phyloP scores from a whole-genome alignment of 2,329 filamentous ascomycete genomes.

The Fusarium phyllophilum region DNA sequence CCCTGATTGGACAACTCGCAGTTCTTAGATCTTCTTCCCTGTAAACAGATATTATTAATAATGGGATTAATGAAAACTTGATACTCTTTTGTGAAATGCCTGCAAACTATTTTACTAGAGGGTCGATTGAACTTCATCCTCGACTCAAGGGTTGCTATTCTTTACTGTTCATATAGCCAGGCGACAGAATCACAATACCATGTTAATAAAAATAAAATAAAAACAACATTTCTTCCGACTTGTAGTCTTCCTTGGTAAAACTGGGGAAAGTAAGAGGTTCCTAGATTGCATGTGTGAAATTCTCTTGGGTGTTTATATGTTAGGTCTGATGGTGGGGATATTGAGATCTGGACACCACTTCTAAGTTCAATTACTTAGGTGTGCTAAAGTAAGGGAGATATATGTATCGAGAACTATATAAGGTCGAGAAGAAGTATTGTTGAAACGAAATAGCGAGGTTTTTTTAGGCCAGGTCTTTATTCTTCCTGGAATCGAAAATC shows the following conservation, averaged over 20 bases:
- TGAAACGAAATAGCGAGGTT: rapidly evolving
- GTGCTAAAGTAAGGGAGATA: rapidly evolving
- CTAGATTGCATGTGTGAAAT: not conserved
- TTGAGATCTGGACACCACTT: too few species aligned
- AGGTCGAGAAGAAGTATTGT: rapidly evolving
- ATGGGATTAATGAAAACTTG: not conserved
- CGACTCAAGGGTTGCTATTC: not conserved
- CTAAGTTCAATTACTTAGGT: too few species aligned
- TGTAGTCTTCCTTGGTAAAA: not conserved
- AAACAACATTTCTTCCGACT: not conserved
- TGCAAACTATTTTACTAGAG: not conserved
- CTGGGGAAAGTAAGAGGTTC: not conserved
- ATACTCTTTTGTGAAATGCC: too few species aligned
- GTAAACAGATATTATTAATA: not conserved
- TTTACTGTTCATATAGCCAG: too few species aligned
- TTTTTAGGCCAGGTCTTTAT: not conserved
- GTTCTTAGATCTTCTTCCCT: not conserved
- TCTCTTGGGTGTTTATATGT: too few species aligned
- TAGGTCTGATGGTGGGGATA: not conserved
- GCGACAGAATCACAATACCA: not conserved
- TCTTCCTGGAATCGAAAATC: not conserved
- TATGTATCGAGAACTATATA: too few species aligned
- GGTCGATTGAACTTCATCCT: too few species aligned
- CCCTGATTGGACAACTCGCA: not conserved
- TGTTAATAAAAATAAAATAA: too few species aligned